Conservation (phyloP, 345 rosid genomes). For the Dovyalis caffra region DNA sequence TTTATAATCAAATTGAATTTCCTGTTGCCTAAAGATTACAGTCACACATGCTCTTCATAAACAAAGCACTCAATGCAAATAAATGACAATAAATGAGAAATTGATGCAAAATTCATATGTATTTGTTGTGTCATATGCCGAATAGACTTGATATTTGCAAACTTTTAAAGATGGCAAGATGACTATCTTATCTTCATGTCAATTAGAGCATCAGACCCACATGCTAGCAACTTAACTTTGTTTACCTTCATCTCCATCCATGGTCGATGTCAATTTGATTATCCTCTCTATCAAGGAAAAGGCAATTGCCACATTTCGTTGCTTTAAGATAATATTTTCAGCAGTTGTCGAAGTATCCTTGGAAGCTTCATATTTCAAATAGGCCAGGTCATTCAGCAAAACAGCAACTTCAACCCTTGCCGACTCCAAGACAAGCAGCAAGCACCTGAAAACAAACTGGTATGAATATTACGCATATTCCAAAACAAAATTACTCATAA, state of each 20-base stretch:
- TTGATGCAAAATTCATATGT: neutral
- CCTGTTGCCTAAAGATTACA: too few relatives aligned
- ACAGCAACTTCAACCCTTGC: conserved; percentile 87
- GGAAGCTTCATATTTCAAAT: conserved; percentile 80
- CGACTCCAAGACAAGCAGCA: conserved; percentile 77
- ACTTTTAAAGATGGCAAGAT: neutral
- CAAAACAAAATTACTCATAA: neutral
- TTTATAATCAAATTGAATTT: too few relatives aligned
- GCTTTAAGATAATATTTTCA: conserved; percentile 56
- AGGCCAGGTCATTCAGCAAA: conserved; percentile 78
- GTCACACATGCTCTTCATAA: neutral
- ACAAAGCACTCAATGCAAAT: neutral
- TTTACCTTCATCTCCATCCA: conserved; percentile 61
- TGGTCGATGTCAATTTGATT: conserved; percentile 54
- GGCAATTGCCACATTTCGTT: conserved; percentile 52
- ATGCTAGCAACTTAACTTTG: neutral
- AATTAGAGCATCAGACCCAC: neutral
- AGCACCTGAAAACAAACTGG: conserved; percentile 54
- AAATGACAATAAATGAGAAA: neutral
- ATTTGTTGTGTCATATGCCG: neutral
- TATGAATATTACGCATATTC: neutral
- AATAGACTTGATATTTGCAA: neutral
- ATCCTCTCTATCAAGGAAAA: conserved; percentile 86
- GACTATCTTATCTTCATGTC: neutral
- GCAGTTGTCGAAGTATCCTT: conserved; percentile 42